Conservation (phyloP, 352 stramenopile species). For the Pseudoperonospora humuli region DNA sequence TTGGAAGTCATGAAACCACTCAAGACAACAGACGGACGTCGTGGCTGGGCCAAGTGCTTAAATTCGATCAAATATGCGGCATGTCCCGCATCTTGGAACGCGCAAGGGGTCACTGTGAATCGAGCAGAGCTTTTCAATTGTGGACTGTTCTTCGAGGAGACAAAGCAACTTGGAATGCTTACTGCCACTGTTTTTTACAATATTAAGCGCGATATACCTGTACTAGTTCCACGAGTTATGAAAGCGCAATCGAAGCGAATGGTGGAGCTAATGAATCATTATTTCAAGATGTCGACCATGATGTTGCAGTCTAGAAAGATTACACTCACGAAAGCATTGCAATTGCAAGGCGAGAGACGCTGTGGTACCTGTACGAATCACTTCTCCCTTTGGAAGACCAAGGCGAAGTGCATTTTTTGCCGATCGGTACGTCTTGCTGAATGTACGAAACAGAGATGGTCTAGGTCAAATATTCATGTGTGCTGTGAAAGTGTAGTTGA, state of each 20-base stretch:
- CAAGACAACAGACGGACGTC: constrained; percentile 37
- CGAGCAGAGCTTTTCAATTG: constrained; percentile 54
- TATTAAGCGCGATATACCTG: constrained; percentile 35
- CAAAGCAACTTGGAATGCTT: constrained; percentile 34
- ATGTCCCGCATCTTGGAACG: constrained; percentile 41
- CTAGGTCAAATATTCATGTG: neutral
- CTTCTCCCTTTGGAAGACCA: constrained; percentile 48
- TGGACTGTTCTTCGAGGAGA: constrained; percentile 66
- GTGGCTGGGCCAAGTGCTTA: constrained; percentile 58
- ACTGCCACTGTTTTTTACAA: constrained; percentile 61
- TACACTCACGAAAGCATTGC: constrained; percentile 29
- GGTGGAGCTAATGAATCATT: constrained; percentile 59
- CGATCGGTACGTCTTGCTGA: constrained; percentile 44
- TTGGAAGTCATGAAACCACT: constrained; percentile 68
- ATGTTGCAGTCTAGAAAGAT: constrained; percentile 30
- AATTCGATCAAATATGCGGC: constrained; percentile 64
- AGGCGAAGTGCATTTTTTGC: constrained; percentile 53
- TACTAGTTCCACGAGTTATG: constrained; percentile 44
- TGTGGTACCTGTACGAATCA: constrained; percentile 55
- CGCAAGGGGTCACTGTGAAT: constrained; percentile 29
- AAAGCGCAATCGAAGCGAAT: constrained; percentile 55
- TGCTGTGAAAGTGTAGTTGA: constrained; percentile 30
- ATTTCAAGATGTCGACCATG: constrained; percentile 45
- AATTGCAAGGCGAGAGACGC: constrained; percentile 47
- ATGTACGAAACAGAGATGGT: neutral